These are phyloP conservation scores for Termitomyces eurrhizus DNA, from an alignment of 768 basidiomycete genomes.

Conservation along the genomic window DNA sequence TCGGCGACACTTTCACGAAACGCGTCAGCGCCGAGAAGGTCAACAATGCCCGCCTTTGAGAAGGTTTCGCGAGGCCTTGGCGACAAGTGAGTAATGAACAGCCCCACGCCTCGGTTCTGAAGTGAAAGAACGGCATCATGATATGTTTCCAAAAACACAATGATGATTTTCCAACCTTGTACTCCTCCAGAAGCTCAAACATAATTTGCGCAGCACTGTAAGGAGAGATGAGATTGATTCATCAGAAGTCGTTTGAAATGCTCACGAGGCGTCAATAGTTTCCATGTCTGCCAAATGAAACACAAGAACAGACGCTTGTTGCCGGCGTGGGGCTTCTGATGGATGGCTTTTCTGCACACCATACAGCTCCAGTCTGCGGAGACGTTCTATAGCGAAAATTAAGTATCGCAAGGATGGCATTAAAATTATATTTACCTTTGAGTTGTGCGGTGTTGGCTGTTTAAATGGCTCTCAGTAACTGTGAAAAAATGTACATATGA, in stretches of 20 bases:
- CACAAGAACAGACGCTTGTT: slow-evolving; percentile 72
- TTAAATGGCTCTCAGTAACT: background rate
- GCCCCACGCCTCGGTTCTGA: slow-evolving; percentile 46
- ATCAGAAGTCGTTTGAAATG: slow-evolving; percentile 8
- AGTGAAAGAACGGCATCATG: background rate
- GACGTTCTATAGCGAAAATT: slow-evolving; percentile 47
- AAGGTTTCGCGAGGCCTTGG: slow-evolving; percentile 37
- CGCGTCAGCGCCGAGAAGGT: slow-evolving; percentile 43
- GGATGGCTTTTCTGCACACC: slow-evolving; percentile 80
- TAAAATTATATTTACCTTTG: slow-evolving; percentile 51
- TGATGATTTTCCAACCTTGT: slow-evolving; percentile 46
- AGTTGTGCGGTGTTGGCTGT: slow-evolving; percentile 92
- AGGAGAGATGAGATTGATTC: background rate
- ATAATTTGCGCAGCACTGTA: slow-evolving; percentile 80
- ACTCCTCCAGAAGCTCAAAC: slow-evolving; percentile 72
- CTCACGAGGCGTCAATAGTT: slow-evolving; percentile 86
- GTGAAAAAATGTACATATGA: background rate
- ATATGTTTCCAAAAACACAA: background rate
- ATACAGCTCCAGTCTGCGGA: slow-evolving; percentile 85
- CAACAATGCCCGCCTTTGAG: slow-evolving; percentile 46
- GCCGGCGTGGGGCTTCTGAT: slow-evolving; percentile 77
- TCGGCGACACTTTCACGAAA: slow-evolving; percentile 49
- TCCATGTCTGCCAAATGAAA: slow-evolving; percentile 96
- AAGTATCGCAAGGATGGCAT: background rate
- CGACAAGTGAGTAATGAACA: slow-evolving; percentile 50